Evolutionary conservation across 1,139 yeast genomes (phyloP).

Genomic region (Wickerhamiella infanticola): DNA sequence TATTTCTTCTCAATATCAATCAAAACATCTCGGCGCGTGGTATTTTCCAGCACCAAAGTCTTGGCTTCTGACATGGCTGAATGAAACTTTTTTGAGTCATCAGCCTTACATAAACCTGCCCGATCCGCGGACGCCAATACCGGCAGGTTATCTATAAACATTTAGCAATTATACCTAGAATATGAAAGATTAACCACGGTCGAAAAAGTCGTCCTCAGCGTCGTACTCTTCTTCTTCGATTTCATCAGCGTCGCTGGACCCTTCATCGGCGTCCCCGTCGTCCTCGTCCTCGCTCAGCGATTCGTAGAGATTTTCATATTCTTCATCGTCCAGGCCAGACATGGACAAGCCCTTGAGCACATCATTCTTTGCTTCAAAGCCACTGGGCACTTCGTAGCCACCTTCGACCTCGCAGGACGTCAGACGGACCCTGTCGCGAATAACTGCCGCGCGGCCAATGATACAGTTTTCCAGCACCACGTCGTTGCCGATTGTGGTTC

Average conservation of each 20-base stretch:
- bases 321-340: slow-evolving; percentile 22
- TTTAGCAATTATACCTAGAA: neutral
- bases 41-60: slow-evolving; percentile 25
- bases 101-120: neutral
- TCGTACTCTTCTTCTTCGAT: slow-evolving; percentile 25
- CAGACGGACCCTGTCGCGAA: slow-evolving; percentile 45
- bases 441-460: slow-evolving; percentile 50
- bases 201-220: slow-evolving; percentile 25
- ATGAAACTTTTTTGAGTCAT: neutral
- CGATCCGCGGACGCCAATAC: too few species aligned
- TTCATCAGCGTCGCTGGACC: slow-evolving; percentile 15
- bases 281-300: slow-evolving; percentile 21
- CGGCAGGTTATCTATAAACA: too few species aligned
- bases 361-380: slow-evolving; percentile 62
- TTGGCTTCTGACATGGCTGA: slow-evolving; percentile 11
- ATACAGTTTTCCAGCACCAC: slow-evolving; percentile 66
- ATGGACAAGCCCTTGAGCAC: slow-evolving; percentile 37
- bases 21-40: slow-evolving; percentile 87
- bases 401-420: slow-evolving; percentile 79
- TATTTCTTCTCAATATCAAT: slow-evolving; percentile 81
- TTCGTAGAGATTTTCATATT: slow-evolving; percentile 16
- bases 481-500: slow-evolving; percentile 64
- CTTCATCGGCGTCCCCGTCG: slow-evolving; percentile 19
- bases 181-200: slow-evolving; percentile 2
- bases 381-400: slow-evolving; percentile 43